A percentile compares a stretch with the other conserved stretches of the same genome.
phyloP scores from a whole-genome alignment of 1,139 yeast genomes.

The Lodderomyces jiufengensis region DNA sequence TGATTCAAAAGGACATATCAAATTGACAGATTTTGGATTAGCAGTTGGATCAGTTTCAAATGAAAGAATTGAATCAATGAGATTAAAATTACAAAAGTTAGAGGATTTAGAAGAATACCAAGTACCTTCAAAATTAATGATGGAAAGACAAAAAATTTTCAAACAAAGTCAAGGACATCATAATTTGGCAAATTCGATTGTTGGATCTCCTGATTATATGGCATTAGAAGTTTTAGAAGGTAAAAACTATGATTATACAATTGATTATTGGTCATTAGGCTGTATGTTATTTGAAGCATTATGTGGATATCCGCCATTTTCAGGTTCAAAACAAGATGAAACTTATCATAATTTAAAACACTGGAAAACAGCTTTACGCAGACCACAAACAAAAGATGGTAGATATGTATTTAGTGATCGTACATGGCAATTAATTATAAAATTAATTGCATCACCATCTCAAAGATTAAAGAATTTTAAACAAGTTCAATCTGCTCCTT shows the following conservation, averaged over 20 bases:
- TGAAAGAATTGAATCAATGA: constrained; percentile 92
- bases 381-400: constrained; percentile 93
- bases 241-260: constrained; percentile 87
- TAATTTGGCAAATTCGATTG: constrained; percentile 90
- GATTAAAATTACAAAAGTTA: constrained; percentile 76
- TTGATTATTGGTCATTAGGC: constrained; percentile 98
- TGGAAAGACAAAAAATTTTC: constrained; percentile 83
- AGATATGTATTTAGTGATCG: constrained; percentile 91
- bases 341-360: constrained; percentile 90
- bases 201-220: constrained; percentile 99
- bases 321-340: constrained; percentile 91
- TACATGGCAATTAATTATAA: constrained; percentile 86
- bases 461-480: constrained; percentile 72
- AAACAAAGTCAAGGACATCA: constrained; percentile 61
- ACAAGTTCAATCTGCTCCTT: constrained; percentile 75
- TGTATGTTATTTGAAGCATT: constrained; percentile 90
- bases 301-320: constrained; percentile 95
- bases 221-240: constrained; percentile 97
- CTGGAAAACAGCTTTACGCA: constrained; percentile 83
- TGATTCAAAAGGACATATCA: constrained; percentile 92
- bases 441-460: constrained; percentile 75
- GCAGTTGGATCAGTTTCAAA: constrained; percentile 96
- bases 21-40: constrained; percentile 93
- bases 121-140: constrained; percentile 72
- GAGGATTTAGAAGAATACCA: constrained; percentile 61